Percentiles rank a stretch among this genome's conserved stretches.
These are phyloP conservation scores for Cystobasidium sp. DNA, from an alignment of 1,284 basidiomycete species.

Conservation along the genomic window DNA sequence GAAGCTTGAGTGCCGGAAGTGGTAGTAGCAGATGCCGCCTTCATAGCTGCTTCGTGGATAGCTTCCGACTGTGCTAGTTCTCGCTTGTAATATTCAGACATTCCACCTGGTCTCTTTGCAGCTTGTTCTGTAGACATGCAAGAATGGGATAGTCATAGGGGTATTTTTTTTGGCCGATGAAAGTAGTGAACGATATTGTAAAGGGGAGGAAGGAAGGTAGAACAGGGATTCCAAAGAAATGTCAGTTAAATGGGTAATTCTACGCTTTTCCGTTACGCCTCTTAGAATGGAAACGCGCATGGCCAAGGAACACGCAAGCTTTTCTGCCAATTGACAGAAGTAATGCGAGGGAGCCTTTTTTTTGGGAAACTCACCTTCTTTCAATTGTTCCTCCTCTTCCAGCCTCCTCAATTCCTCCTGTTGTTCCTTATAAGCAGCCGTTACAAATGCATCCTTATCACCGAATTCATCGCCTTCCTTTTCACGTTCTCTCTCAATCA, in stretches of 20 bases:
- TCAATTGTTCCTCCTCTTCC: constrained; percentile 84
- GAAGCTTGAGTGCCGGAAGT: constrained; percentile 6
- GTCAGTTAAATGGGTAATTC: too few relatives aligned
- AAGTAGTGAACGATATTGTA: background rate
- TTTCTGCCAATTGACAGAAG: background rate
- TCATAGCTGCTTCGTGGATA: constrained; percentile 80
- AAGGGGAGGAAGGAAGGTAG: too few relatives aligned
- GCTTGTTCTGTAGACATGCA: constrained; percentile 45
- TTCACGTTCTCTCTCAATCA: constrained; percentile 91
- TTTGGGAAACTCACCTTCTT: constrained; percentile 67
- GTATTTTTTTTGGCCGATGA: background rate
- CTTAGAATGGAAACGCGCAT: background rate
- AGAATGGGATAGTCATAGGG: background rate
- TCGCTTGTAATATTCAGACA: constrained; percentile 84
- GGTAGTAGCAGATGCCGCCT: constrained; percentile 63
- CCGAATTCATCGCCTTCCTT: constrained; percentile 90
- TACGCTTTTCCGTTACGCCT: too few relatives aligned
- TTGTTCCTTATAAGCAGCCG: constrained; percentile 95
- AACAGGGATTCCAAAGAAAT: too few relatives aligned
- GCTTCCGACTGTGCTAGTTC: constrained; percentile 79
- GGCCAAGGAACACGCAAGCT: background rate
- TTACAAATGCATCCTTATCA: constrained; percentile 96
- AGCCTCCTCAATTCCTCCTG: constrained; percentile 87
- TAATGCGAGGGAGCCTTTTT: background rate
- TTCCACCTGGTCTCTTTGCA: constrained; percentile 61